phyloP scores from a whole-genome alignment of 2,329 filamentous ascomycete genomes.

The Parascedosporium putredinis region DNA sequence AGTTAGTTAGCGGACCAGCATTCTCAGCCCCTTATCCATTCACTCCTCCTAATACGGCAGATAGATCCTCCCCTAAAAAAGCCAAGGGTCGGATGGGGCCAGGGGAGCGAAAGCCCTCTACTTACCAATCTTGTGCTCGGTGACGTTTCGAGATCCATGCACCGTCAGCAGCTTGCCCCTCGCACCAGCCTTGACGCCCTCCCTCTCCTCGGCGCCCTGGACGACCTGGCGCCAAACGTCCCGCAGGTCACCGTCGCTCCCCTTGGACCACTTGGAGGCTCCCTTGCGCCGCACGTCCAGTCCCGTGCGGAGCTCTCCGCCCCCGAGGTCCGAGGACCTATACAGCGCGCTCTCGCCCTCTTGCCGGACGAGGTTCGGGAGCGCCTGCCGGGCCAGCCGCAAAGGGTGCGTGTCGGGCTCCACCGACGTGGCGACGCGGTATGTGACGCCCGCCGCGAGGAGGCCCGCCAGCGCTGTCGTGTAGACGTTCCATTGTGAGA shows the following conservation, averaged over 20 bases:
- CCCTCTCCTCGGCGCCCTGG: constrained; percentile 40
- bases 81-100: no score
- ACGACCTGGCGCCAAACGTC: constrained; percentile 78
- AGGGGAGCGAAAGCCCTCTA: no score
- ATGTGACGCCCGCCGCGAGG: constrained; percentile 58
- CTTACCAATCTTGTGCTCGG: constrained; percentile 59
- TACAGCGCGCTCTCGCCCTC: constrained; percentile 79
- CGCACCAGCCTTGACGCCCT: constrained; percentile 48
- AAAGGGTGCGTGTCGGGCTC: constrained; percentile 91
- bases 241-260: constrained; percentile 78
- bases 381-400: constrained; percentile 75
- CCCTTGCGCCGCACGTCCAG: constrained; percentile 74
- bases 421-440: constrained; percentile 57
- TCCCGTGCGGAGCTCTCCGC: constrained; percentile 67
- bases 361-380: constrained; percentile 67
- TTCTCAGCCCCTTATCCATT: no score
- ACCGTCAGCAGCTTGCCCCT: constrained; percentile 70
- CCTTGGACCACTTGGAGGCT: constrained; percentile 70
- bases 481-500: constrained; percentile 73
- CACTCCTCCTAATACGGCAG: background rate
- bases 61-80: no score
- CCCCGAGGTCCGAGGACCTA: constrained; percentile 76
- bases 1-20: constrained; percentile 1
- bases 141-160: constrained; percentile 61
- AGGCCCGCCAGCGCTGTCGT: constrained; percentile 59